Evolutionary conservation across 441 rosid genomes (phyloP).

Genomic region (Oxalis stricta): DNA sequence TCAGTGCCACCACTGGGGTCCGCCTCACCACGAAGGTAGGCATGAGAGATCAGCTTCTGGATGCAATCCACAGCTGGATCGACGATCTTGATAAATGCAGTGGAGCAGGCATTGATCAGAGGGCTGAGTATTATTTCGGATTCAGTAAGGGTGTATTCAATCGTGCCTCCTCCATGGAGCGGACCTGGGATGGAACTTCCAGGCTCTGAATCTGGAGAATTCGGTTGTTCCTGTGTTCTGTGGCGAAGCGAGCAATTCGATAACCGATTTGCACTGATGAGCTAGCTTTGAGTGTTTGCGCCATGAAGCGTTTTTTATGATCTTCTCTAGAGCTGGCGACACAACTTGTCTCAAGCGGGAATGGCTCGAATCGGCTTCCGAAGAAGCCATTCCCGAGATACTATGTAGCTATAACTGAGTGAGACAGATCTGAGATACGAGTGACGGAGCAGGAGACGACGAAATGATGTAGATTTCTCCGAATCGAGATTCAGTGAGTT

Average conservation of each 20-base stretch:
- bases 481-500: conserved; percentile 5
- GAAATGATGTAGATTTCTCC: too few species aligned
- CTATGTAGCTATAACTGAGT: conserved; percentile 21
- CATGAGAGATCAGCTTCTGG: conserved; percentile 77
- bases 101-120: conserved; percentile 63
- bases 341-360: conserved; percentile 79
- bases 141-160: conserved; percentile 62
- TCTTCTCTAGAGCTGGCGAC: conserved; percentile 74
- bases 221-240: conserved; percentile 20
- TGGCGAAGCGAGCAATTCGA: conserved; percentile 41
- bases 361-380: conserved; percentile 99
- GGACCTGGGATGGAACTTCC: conserved; percentile 67
- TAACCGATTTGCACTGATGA: conserved; percentile 81
- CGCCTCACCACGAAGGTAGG: conserved; percentile 88
- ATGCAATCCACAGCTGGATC: conserved; percentile 84
- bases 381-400: conserved; percentile 92
- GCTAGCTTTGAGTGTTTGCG: conserved; percentile 92
- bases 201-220: conserved; percentile 41
- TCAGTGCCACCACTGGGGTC: conserved; percentile 69
- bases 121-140: conserved; percentile 73
- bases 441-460: too few species aligned
- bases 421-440: conserved; percentile 36
- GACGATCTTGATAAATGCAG: conserved; percentile 70
- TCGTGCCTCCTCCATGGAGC: conserved; percentile 63
- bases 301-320: conserved; percentile 88